Evolutionary conservation across 345 rosid genomes (phyloP).

Genomic region (Kandelia obovata): DNA sequence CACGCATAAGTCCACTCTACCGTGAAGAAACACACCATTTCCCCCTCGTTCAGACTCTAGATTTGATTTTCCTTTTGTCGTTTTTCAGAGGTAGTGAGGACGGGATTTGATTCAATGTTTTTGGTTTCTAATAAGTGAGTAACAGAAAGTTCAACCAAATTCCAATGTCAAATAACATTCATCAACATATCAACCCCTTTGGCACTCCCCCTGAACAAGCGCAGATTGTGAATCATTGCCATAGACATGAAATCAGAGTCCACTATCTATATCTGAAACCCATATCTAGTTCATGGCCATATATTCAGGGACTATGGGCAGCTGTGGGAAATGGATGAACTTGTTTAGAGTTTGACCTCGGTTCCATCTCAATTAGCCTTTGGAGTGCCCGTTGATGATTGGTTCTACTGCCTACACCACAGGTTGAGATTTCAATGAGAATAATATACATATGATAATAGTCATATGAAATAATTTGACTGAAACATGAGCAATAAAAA

Average conservation of each 20-base stretch:
- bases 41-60: too few relatives aligned
- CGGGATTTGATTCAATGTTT: not conserved
- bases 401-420: conserved; percentile 44
- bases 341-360: conserved; percentile 63
- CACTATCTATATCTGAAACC: conserved; percentile 60
- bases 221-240: conserved; percentile 9
- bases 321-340: conserved; percentile 37
- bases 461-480: too few relatives aligned
- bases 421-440: conserved; percentile 34
- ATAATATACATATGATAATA: not conserved
- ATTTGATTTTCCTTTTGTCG: too few relatives aligned
- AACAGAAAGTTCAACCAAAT: not conserved
- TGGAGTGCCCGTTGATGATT: conserved; percentile 68
- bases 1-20: too few relatives aligned
- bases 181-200: conserved; percentile 17
- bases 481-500: not conserved
- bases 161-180: conserved; percentile 8
- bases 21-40: too few relatives aligned
- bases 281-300: conserved; percentile 71
- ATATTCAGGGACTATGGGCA: conserved; percentile 52
- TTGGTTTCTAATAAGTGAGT: not conserved
- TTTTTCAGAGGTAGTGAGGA: too few relatives aligned
- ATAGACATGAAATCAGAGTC: conserved; percentile 20
- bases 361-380: conserved; percentile 73
- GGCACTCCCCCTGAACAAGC: conserved; percentile 5